These are phyloP conservation scores for Porcisia deanei DNA, from an alignment of 208 protist genomes.

Conservation along the genomic window DNA sequence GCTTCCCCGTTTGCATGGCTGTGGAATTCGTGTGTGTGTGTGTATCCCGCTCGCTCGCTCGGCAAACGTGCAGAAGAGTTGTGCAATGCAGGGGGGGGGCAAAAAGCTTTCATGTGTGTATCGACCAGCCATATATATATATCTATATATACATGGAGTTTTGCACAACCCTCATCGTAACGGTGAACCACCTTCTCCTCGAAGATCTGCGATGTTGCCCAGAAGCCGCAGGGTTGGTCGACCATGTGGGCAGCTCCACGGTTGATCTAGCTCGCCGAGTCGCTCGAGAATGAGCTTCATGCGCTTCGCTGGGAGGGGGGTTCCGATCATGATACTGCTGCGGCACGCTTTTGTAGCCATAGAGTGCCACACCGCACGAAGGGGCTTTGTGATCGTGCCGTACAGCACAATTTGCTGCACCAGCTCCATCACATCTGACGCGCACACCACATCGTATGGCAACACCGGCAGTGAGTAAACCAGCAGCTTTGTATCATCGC, in stretches of 20 bases:
- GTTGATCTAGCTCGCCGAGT: conserved; percentile 81
- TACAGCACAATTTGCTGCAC: conserved; percentile 78
- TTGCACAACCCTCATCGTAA: background rate
- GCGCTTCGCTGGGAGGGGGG: conserved; percentile 59
- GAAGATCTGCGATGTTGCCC: conserved; percentile 36
- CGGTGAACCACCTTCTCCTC: background rate
- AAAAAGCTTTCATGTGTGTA: background rate
- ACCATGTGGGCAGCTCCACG: conserved; percentile 96
- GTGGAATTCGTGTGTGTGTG: conserved; percentile 13
- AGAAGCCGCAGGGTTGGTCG: conserved; percentile 88
- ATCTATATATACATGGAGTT: background rate
- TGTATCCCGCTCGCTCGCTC: conserved; percentile 4
- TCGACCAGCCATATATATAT: background rate
- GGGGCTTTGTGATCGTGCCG: conserved; percentile 49
- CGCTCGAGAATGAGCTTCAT: conserved; percentile 83
- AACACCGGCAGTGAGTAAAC: conserved; percentile 81
- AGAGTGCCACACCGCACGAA: conserved; percentile 89
- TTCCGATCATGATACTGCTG: conserved; percentile 94
- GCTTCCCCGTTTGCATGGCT: too few species aligned
- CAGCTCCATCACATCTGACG: conserved; percentile 89
- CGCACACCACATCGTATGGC: conserved; percentile 84
- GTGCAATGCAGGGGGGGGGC: background rate
- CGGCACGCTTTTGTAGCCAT: conserved; percentile 94
- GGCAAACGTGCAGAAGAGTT: background rate
- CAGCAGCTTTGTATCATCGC: conserved; percentile 63